phyloP scores from a whole-genome alignment of 176 grass and related monocot species.

The Hsuehochloa calcarea region DNA sequence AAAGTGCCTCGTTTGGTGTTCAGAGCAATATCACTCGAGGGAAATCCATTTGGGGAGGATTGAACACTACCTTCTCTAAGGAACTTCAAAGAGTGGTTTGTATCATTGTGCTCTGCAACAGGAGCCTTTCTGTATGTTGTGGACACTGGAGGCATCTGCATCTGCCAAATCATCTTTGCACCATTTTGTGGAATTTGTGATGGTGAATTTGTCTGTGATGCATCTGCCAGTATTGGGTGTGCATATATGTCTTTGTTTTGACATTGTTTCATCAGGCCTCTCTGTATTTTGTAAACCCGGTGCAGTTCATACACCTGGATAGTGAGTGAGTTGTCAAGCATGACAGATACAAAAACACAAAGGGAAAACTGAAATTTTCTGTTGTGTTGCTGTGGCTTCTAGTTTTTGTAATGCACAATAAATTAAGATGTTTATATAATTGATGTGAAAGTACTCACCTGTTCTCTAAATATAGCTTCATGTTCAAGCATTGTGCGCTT shows the following conservation, averaged over 20 bases:
- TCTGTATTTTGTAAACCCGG: constrained; percentile 87
- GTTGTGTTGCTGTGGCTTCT: neutral
- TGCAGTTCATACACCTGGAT: constrained; percentile 97
- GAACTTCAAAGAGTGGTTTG: constrained; percentile 53
- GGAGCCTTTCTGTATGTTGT: constrained; percentile 27
- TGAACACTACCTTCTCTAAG: constrained; percentile 72
- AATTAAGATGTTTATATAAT: constrained; percentile 8
- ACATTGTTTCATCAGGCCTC: constrained; percentile 63
- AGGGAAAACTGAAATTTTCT: neutral
- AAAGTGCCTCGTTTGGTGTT: constrained; percentile 41
- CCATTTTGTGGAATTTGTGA: constrained; percentile 59
- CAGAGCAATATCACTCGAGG: constrained; percentile 31
- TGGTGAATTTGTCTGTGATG: constrained; percentile 60
- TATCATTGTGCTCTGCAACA: constrained; percentile 36
- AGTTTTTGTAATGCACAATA: neutral
- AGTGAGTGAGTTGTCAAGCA: constrained; percentile 12
- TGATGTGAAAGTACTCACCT: constrained; percentile 48
- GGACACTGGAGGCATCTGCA: constrained; percentile 26
- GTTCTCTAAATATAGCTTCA: constrained; percentile 83
- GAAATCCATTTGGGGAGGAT: constrained; percentile 64
- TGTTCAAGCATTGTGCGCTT: constrained; percentile 83
- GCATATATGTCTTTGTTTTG: constrained; percentile 44
- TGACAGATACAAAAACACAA: constrained; percentile 20
- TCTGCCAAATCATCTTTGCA: constrained; percentile 42
- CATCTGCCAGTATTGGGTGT: constrained; percentile 32